Conservation (phyloP, 345 rosid genomes). For the Salix caprea region DNA sequence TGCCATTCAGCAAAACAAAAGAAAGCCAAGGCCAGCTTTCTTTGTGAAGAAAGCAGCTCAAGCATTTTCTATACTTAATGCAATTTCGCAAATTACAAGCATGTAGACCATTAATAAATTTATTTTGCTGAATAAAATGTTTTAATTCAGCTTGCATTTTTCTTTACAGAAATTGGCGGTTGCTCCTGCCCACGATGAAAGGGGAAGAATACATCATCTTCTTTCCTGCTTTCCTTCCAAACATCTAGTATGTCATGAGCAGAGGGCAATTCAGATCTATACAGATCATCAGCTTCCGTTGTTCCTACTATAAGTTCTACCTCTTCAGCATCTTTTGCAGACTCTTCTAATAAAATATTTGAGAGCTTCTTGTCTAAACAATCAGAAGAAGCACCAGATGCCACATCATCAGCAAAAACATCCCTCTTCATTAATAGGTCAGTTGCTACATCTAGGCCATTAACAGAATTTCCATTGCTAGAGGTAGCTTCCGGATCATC, state of each 20-base stretch:
- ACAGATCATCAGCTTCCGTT: conserved; percentile 26
- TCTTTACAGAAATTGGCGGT: neutral
- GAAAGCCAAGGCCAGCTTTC: no score
- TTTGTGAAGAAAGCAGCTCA: no score
- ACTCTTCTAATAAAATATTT: conserved; percentile 29
- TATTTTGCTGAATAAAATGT: no score
- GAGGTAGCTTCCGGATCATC: conserved; percentile 2
- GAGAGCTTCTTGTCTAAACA: conserved; percentile 33
- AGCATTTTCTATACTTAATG: no score
- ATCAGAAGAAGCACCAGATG: conserved; percentile 11
- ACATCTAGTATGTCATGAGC: conserved; percentile 58
- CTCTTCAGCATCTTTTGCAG: conserved; percentile 20
- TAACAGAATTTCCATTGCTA: neutral
- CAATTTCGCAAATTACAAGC: neutral
- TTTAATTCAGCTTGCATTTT: neutral
- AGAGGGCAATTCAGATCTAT: conserved; percentile 41
- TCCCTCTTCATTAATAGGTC: neutral
- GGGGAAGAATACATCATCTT: conserved; percentile 30
- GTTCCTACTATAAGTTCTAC: conserved; percentile 9
- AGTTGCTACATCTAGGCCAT: neutral
- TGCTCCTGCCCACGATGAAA: conserved; percentile 17
- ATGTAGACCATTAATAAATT: no score
- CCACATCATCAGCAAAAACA: neutral
- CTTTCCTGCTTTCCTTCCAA: conserved; percentile 55
- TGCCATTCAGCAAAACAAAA: no score